Conservation (phyloP, 805 yeast genomes). For the Barnettozyma californica region DNA sequence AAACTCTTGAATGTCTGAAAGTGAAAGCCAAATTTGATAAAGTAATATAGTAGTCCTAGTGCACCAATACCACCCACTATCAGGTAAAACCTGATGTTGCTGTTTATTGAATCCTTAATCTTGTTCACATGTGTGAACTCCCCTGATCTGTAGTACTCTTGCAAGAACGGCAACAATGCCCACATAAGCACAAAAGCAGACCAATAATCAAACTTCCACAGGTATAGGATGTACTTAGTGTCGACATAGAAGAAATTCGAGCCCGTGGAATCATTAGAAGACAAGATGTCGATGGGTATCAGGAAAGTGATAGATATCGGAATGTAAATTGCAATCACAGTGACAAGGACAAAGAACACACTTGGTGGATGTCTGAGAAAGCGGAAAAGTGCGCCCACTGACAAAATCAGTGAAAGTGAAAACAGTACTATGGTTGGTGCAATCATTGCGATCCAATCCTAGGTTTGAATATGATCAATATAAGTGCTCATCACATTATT, state of each 20-base stretch:
- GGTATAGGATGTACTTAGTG: slow-evolving; percentile 41
- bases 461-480: background rate
- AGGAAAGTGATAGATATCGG: slow-evolving; percentile 72
- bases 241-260: slow-evolving; percentile 38
- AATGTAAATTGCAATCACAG: slow-evolving; percentile 55
- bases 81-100: slow-evolving; percentile 56
- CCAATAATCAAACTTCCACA: slow-evolving; percentile 82
- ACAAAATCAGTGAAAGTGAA: slow-evolving; percentile 13
- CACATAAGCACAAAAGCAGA: slow-evolving; percentile 73
- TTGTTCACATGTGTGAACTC: slow-evolving; percentile 42
- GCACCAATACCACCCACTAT: slow-evolving; percentile 48
- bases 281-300: slow-evolving; percentile 69
- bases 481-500: background rate
- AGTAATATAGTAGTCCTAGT: slow-evolving; percentile 53
- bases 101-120: slow-evolving; percentile 50
- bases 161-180: slow-evolving; percentile 67
- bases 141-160: slow-evolving; percentile 70
- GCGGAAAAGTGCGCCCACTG: slow-evolving; percentile 19
- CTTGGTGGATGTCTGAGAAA: slow-evolving; percentile 22
- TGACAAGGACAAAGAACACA: slow-evolving; percentile 16
- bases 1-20: slow-evolving; percentile 56
- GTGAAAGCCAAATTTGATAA: slow-evolving; percentile 48
- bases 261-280: slow-evolving; percentile 31
- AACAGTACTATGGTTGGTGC: slow-evolving; percentile 19
- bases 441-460: slow-evolving; percentile 12